phyloP scores from a whole-genome alignment of 2,329 filamentous ascomycete genomes.

The Colletotrichum eleusines region DNA sequence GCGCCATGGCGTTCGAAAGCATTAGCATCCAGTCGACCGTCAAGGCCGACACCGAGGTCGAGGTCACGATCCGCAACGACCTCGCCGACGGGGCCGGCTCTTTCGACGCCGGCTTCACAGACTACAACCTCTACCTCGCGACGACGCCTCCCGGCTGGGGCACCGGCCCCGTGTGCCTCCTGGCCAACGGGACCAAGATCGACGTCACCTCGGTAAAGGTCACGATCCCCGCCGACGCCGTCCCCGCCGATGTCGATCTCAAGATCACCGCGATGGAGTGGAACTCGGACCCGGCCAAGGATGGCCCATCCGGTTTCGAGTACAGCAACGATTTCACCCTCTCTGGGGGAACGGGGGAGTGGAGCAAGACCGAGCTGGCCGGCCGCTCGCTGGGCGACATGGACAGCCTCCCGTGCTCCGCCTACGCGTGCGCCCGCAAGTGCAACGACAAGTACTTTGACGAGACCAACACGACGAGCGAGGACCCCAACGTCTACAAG shows the following conservation, averaged over 20 bases:
- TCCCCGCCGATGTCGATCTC: conserved; percentile 48
- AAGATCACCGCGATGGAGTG: conserved; percentile 45
- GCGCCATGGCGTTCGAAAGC: not conserved
- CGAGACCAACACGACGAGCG: conserved; percentile 9
- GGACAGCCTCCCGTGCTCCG: conserved; percentile 32
- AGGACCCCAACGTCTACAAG: not conserved
- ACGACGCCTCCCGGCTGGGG: conserved; percentile 48
- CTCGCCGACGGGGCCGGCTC: conserved; percentile 34
- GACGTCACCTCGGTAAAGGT: conserved; percentile 46
- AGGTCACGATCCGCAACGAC: conserved; percentile 53
- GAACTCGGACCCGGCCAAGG: conserved; percentile 27
- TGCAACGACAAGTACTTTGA: conserved; percentile 35
- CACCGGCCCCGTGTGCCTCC: conserved; percentile 50
- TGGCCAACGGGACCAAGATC: conserved; percentile 48
- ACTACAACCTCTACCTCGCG: conserved; percentile 51
- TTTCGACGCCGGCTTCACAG: conserved; percentile 42
- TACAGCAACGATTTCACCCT: conserved; percentile 40
- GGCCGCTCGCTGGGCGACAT: conserved; percentile 22
- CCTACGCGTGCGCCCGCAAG: conserved; percentile 35
- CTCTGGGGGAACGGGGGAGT: conserved; percentile 35
- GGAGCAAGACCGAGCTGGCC: conserved; percentile 34
- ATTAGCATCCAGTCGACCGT: conserved; percentile 24
- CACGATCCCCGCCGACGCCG: conserved; percentile 49
- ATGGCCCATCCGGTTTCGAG: conserved; percentile 34
- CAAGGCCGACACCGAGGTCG: conserved; percentile 38